phyloP scores from a whole-genome alignment of 352 stramenopile species.

The Globisporangium abappressorium region DNA sequence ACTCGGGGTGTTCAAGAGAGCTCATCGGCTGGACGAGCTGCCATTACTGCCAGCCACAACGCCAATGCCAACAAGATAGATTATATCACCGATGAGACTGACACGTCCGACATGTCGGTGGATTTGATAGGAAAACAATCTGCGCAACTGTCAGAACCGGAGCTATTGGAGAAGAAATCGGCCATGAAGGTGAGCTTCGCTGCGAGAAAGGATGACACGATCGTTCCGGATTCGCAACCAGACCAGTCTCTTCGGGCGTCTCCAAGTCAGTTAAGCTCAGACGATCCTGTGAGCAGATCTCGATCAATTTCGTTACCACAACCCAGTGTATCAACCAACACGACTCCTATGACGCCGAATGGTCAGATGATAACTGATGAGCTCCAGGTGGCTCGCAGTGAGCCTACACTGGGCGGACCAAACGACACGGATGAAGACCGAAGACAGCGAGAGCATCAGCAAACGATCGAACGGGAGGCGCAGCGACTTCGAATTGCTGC shows the following conservation, averaged over 20 bases:
- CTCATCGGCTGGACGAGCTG: not conserved
- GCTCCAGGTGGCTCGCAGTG: not conserved
- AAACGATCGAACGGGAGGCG: slow-evolving; percentile 63
- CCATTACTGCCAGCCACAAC: not conserved
- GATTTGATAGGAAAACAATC: not conserved
- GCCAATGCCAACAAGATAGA: not conserved
- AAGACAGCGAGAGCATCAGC: slow-evolving; percentile 48
- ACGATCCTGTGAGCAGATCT: slow-evolving; percentile 10
- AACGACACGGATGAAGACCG: slow-evolving; percentile 30
- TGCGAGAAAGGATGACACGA: slow-evolving; percentile 8
- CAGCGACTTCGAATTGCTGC: slow-evolving; percentile 59
- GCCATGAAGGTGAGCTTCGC: slow-evolving; percentile 18
- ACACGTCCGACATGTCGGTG: slow-evolving; percentile 8
- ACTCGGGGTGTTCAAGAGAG: not conserved
- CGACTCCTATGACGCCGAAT: slow-evolving; percentile 12
- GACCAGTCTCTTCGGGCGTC: slow-evolving; percentile 7
- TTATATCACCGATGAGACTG: slow-evolving; percentile 4
- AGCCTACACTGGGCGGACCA: not conserved
- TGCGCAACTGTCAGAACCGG: not conserved
- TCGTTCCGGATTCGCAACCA: slow-evolving; percentile 9
- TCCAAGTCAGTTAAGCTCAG: not conserved
- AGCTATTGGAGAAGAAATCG: slow-evolving; percentile 11
- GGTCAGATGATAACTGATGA: slow-evolving; percentile 9
- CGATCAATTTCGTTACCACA: slow-evolving; percentile 15
- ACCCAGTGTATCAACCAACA: not conserved